phyloP scores from a whole-genome alignment of 306 rosid species.

The Prunus mongolica region DNA sequence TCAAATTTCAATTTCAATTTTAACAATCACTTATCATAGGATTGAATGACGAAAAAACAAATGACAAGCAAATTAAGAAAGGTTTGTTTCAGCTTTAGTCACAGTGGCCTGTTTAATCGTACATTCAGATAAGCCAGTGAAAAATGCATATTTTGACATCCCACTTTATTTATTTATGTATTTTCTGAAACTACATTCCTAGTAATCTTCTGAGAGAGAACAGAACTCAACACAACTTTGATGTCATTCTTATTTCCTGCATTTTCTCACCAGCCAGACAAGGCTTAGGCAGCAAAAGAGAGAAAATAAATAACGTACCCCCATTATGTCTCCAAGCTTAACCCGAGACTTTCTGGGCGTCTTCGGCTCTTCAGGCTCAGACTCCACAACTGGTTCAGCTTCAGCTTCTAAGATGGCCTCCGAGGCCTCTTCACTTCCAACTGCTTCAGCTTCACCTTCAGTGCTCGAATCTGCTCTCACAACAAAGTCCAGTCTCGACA shows the following conservation, averaged over 20 bases:
- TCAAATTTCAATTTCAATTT: not conserved
- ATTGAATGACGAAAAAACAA: not conserved
- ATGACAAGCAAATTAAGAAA: not conserved
- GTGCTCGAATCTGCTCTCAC: constrained; percentile 56
- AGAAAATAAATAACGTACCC: constrained; percentile 46
- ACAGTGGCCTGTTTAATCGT: not conserved
- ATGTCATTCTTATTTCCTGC: not conserved
- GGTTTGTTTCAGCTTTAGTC: not conserved
- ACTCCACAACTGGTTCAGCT: constrained; percentile 25
- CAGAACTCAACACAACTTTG: not conserved
- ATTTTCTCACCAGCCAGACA: not conserved
- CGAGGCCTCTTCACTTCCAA: constrained; percentile 27
- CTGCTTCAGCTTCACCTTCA: constrained; percentile 32
- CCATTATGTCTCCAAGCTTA: constrained; percentile 95
- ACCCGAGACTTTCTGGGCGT: constrained; percentile 62
- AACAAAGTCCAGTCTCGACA: constrained; percentile 33
- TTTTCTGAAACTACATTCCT: not conserved
- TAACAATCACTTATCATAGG: not conserved
- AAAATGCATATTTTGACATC: not conserved
- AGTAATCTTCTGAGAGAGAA: not conserved
- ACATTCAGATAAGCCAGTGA: not conserved
- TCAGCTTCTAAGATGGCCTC: constrained; percentile 30
- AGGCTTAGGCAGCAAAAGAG: not conserved
- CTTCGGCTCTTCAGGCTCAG: constrained; percentile 46
- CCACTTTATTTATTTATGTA: not conserved